These are phyloP conservation scores for Aureobasidium namibiae DNA, from an alignment of 2,329 filamentous ascomycete species.

Conservation along the genomic window DNA sequence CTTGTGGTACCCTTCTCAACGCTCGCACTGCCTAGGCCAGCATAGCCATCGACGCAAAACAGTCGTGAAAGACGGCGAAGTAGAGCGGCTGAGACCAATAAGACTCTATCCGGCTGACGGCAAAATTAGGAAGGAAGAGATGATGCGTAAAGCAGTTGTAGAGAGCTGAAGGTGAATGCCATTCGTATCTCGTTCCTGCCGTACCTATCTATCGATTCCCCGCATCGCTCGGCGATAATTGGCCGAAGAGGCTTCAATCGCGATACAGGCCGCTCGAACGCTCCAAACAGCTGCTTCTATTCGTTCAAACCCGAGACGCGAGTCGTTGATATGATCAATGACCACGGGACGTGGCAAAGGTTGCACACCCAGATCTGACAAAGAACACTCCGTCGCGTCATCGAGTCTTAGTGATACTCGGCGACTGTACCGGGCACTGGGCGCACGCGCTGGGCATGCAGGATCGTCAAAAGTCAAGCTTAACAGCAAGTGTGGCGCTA, in stretches of 20 bases:
- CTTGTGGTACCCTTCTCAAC: background rate
- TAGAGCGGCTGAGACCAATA: background rate
- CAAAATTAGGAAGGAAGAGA: background rate
- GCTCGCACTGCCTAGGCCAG: background rate
- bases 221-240: background rate
- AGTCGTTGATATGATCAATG: background rate
- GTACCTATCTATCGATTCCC: background rate
- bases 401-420: constrained; percentile 1
- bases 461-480: constrained; percentile 11
- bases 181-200: constrained; percentile 6
- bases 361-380: background rate
- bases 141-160: background rate
- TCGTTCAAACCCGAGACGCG: background rate
- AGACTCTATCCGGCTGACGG: too few species aligned
- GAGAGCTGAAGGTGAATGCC: background rate
- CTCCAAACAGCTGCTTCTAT: background rate
- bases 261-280: background rate
- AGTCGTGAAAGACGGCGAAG: background rate
- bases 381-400: background rate
- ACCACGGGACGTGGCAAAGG: background rate
- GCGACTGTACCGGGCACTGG: background rate
- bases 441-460: constrained; percentile 8
- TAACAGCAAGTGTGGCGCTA: constrained; percentile 8
- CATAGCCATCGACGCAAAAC: background rate
- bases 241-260: background rate